Evolutionary conservation across 192 early-diverging fungal genomes (phyloP), one percentile per base, ranked within the genome.

Genomic region (Coemansia sp.): DNA sequence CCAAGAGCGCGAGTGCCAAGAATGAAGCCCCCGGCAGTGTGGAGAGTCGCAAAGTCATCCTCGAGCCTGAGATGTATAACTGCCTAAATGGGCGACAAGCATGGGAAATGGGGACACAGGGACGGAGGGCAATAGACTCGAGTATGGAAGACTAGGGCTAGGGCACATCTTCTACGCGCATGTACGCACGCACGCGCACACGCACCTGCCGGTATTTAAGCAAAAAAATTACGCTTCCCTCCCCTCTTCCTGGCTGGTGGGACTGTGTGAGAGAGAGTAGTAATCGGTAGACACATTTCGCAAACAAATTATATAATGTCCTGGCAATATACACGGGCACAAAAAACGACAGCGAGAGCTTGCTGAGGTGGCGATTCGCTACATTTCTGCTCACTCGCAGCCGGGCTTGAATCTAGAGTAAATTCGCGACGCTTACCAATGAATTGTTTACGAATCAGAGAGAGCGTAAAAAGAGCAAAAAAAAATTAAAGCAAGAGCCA

Each of bases 71-170:
- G 32, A 23, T 8, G 59, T 0, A 61, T 61, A 61, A 61, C 59
- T 61, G 59, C 59, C 39, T 39, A 61, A 61, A 39, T 39, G 19
- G 59, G 37, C 37, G 37, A 16, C 19, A 23, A 40, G 59, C 59
- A 61, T 61, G 59, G 59, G 59, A 61, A 61, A 61, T 21, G 59
- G 59, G 38, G 59, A 61, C 59, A 40, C 14, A n/a, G 55, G 55
- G 32, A 13, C 32, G n/a, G 55, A 57, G 55, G 19, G 14, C 11
- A 17, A 33, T 17, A 37, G 59, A 37, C 59, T 58, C 33, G 19
- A 61, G 59, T 40, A 61, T 61, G 59, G 16, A 40, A 40, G 17
- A 17, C 37, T 61, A 38, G 58, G 38, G 55, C 52, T 30, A 23
- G 32, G 32, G 30, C 26, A 57, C 55, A 28, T 14, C 28, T 6